Evolutionary conservation across 2,329 filamentous ascomycete species (phyloP).

Genomic region (Gaeumannomyces sp.): DNA sequence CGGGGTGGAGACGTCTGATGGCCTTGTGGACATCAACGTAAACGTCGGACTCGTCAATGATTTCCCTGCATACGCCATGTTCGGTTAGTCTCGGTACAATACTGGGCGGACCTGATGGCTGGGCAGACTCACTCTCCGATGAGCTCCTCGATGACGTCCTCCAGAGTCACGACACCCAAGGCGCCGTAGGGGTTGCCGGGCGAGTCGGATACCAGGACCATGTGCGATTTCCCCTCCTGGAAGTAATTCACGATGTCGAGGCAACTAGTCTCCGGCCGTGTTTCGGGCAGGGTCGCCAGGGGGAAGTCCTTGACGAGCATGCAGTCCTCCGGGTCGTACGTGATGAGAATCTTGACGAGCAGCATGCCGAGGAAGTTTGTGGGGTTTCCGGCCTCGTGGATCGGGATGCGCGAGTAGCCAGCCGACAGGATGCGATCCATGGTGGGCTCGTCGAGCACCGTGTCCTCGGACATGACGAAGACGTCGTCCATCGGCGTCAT

Average conservation of each 20-base stretch:
- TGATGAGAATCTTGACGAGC: slow-evolving; percentile 96
- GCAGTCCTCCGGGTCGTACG: slow-evolving; percentile 92
- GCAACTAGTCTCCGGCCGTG: slow-evolving; percentile 89
- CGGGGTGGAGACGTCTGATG: slow-evolving; percentile 80
- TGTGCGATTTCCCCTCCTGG: slow-evolving; percentile 97
- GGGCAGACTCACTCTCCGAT: slow-evolving; percentile 77
- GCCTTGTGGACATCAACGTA: slow-evolving; percentile 98
- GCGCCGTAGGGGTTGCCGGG: slow-evolving; percentile 90
- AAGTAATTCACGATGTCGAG: slow-evolving; percentile 99
- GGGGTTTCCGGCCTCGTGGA: slow-evolving; percentile 77
- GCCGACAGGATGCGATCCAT: slow-evolving; percentile 92
- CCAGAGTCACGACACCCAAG: slow-evolving; percentile 87
- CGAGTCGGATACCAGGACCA: slow-evolving; percentile 88
- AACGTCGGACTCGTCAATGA: slow-evolving; percentile 97
- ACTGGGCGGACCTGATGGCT: neutral
- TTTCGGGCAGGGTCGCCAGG: slow-evolving; percentile 90
- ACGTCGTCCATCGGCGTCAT: slow-evolving; percentile 99
- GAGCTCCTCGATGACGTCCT: slow-evolving; percentile 97
- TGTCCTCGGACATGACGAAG: slow-evolving; percentile 94
- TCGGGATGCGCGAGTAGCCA: slow-evolving; percentile 93
- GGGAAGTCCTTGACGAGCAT: slow-evolving; percentile 85
- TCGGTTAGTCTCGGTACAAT: neutral
- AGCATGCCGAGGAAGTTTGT: slow-evolving; percentile 96
- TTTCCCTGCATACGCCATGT: slow-evolving; percentile 57
- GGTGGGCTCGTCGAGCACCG: slow-evolving; percentile 83